These are phyloP conservation scores for Metschnikowia cerradonensis DNA, from an alignment of 805 yeast species.

Conservation along the genomic window DNA sequence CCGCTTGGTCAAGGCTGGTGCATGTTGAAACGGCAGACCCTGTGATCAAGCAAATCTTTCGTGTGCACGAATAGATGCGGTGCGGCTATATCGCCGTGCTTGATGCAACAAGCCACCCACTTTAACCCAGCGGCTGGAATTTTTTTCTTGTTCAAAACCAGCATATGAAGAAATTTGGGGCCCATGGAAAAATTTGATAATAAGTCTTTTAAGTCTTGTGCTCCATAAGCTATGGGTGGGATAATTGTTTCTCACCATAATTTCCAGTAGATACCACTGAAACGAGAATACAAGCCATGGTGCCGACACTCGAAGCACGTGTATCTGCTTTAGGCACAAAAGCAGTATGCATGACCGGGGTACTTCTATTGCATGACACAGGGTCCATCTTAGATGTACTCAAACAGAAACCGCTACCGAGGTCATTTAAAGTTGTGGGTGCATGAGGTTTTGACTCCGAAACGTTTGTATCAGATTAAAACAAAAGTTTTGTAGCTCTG, in stretches of 20 bases:
- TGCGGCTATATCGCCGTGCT: background rate
- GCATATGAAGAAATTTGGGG: background rate
- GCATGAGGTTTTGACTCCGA: background rate
- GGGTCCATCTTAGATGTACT: background rate
- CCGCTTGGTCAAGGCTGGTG: background rate
- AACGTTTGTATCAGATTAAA: no score
- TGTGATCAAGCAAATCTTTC: background rate
- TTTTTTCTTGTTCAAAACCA: background rate
- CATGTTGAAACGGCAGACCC: background rate
- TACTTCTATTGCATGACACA: background rate
- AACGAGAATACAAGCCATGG: background rate
- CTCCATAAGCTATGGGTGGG: background rate
- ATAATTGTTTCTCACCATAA: background rate
- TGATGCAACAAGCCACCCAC: constrained; percentile 1
- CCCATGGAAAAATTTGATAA: background rate
- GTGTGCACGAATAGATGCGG: constrained; percentile 1
- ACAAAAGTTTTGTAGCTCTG: background rate
- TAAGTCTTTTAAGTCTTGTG: background rate
- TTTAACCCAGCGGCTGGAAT: background rate
- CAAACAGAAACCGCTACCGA: background rate
- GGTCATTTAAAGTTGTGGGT: background rate
- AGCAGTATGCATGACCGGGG: constrained; percentile 1
- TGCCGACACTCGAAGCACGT: background rate
- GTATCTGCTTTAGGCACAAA: background rate
- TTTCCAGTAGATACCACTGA: background rate